These are phyloP conservation scores for Backusella mclennaniae DNA, from an alignment of 192 early-diverging fungal species.

Conservation along the genomic window DNA sequence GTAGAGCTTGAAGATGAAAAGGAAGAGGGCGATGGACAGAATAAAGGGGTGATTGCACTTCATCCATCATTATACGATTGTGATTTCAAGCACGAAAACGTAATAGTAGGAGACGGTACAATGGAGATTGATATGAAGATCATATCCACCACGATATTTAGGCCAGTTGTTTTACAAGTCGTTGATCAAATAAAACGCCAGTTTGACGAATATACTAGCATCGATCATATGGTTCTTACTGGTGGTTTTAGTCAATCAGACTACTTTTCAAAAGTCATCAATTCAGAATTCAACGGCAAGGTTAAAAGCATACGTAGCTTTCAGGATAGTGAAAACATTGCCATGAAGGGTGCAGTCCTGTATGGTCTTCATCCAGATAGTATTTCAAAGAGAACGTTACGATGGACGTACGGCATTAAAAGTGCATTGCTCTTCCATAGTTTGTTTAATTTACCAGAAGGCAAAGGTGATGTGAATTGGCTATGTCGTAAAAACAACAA, in stretches of 20 bases:
- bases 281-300: background rate
- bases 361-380: background rate
- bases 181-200: background rate
- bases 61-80: background rate
- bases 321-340: background rate
- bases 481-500: background rate
- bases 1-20: background rate
- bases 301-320: background rate
- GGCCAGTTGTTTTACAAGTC: background rate
- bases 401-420: background rate
- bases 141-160: background rate
- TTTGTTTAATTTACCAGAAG: background rate
- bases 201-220: background rate
- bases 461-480: background rate
- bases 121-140: conserved; percentile 5
- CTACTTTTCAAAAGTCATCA: background rate
- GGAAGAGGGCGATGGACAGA: background rate
- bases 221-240: background rate
- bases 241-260: background rate
- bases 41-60: background rate
- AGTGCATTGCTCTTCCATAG: background rate
- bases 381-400: background rate
- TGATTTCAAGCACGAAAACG: background rate
- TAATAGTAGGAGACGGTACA: background rate
- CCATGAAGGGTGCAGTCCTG: background rate